These are phyloP conservation scores for Corynascus novoguineensis DNA, from an alignment of 495 filamentous ascomycete genomes.

Conservation along the genomic window DNA sequence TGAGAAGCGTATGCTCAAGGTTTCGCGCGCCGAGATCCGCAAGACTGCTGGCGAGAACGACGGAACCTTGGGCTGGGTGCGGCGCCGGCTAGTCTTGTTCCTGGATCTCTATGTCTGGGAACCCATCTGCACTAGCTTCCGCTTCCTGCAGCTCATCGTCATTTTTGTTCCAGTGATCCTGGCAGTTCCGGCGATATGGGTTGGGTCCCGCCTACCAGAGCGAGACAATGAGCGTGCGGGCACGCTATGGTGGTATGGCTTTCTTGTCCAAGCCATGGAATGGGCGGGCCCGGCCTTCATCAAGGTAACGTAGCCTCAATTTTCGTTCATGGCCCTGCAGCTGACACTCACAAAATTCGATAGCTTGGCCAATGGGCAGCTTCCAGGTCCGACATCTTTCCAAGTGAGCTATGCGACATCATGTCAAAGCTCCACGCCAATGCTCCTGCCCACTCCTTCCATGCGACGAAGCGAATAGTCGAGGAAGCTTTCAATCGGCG, in stretches of 20 bases:
- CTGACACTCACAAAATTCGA: conserved; percentile 25
- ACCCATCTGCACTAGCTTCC: conserved; percentile 77
- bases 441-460: conserved; percentile 83
- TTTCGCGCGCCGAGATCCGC: conserved; percentile 67
- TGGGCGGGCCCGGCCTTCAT: conserved; percentile 93
- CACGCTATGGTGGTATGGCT: conserved; percentile 91
- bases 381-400: conserved; percentile 94
- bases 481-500: conserved; percentile 72
- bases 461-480: conserved; percentile 72
- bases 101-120: conserved; percentile 73
- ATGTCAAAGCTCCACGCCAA: conserved; percentile 96
- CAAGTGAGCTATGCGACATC: conserved; percentile 80
- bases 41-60: conserved; percentile 58
- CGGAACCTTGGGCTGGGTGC: conserved; percentile 48
- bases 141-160: conserved; percentile 75
- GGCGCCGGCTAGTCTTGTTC: conserved; percentile 53
- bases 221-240: conserved; percentile 66
- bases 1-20: conserved; percentile 80
- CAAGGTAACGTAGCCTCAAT: conserved; percentile 57
- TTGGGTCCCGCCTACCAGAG: conserved; percentile 56
- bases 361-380: conserved; percentile 99
- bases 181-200: conserved; percentile 72
- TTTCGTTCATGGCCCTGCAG: background rate
- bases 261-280: conserved; percentile 87
- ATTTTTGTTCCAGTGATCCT: conserved; percentile 90